Evolutionary conservation across 495 filamentous ascomycete species (phyloP).

Genomic region (Lentithecium fluviatile): DNA sequence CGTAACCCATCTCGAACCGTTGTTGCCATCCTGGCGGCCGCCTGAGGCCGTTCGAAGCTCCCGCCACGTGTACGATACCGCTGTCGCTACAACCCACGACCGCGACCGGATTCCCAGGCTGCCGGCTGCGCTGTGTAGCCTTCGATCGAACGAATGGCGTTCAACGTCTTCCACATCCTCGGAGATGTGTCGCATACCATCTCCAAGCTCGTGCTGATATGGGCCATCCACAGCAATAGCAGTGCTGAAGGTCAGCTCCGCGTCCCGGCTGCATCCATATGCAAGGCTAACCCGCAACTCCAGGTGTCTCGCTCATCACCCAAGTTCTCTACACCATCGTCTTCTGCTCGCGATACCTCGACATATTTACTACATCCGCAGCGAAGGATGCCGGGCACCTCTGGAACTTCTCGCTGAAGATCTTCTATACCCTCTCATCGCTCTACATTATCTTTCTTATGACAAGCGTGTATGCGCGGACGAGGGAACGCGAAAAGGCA

Average conservation of each 20-base stretch:
- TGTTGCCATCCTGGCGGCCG: no score
- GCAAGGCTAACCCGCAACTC: conserved; percentile 24
- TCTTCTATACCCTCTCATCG: conserved; percentile 83
- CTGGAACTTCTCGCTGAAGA: conserved; percentile 76
- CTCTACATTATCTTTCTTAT: conserved; percentile 86
- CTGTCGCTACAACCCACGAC: neutral
- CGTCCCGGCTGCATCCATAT: neutral
- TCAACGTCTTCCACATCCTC: conserved; percentile 73
- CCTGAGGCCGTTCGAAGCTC: no score
- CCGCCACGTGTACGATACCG: no score
- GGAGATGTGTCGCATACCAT: conserved; percentile 79
- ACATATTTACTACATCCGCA: conserved; percentile 58
- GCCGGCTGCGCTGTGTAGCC: conserved; percentile 5
- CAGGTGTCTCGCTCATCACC: conserved; percentile 90
- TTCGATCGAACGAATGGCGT: conserved; percentile 14
- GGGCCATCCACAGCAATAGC: conserved; percentile 82
- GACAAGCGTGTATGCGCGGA: conserved; percentile 81
- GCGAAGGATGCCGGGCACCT: conserved; percentile 26
- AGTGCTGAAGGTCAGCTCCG: conserved; percentile 73
- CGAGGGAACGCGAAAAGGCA: conserved; percentile 81
- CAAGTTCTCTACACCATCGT: conserved; percentile 85
- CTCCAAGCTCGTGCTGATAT: conserved; percentile 87
- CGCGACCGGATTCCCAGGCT: neutral
- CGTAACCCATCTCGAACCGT: no score
- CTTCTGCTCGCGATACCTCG: conserved; percentile 83